Conservation (phyloP, 106 monocot species). For the Allium fistulosum region DNA sequence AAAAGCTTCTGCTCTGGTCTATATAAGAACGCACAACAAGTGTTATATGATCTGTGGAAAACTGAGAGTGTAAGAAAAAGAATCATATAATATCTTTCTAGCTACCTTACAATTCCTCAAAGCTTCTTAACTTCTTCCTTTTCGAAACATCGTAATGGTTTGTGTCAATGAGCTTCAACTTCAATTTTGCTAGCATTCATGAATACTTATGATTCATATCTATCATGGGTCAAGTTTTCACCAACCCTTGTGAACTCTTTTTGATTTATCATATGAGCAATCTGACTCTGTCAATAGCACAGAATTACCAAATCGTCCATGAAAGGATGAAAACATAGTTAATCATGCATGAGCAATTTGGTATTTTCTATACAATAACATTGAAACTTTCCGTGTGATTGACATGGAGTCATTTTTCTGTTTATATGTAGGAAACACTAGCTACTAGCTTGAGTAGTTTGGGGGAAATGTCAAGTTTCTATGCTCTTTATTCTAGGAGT, state of each 20-base stretch:
- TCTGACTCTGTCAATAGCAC: not conserved
- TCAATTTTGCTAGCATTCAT: not conserved
- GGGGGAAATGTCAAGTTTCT: not conserved
- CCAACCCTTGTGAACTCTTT: not conserved
- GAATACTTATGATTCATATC: not conserved
- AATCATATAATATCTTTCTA: not conserved
- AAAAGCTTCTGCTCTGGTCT: not conserved
- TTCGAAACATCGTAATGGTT: constrained; percentile 6
- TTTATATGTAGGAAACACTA: no score
- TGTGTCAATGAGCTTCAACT: not conserved
- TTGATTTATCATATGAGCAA: not conserved
- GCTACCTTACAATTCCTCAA: not conserved
- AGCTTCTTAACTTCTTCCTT: not conserved
- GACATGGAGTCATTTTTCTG: no score
- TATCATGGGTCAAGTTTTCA: not conserved
- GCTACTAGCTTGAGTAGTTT: no score
- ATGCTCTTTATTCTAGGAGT: not conserved
- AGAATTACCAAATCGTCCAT: no score
- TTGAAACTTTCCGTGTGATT: no score
- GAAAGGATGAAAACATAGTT: no score
- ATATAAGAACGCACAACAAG: constrained; percentile 5
- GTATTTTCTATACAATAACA: no score
- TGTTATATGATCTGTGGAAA: not conserved
- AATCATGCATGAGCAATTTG: not conserved
- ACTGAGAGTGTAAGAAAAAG: not conserved